Conservation (phyloP, 805 yeast species). For the Saccharomyces kudriavzevii region DNA sequence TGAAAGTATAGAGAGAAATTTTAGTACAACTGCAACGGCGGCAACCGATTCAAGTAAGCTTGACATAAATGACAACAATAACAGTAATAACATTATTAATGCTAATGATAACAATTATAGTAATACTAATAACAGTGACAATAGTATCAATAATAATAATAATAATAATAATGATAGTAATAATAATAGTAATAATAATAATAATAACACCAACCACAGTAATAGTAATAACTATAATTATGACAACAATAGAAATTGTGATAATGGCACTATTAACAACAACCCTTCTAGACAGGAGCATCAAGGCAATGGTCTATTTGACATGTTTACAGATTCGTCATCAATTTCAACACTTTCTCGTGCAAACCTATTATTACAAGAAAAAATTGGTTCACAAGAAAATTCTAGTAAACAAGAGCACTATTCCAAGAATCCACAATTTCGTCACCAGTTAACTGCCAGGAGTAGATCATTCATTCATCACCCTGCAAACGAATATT, state of each 20-base stretch:
- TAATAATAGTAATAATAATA: conserved; percentile 7
- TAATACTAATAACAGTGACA: background rate
- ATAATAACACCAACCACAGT: conserved; percentile 4
- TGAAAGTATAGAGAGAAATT: background rate
- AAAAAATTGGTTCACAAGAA: conserved; percentile 5
- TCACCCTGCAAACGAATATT: background rate
- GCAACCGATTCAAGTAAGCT: background rate
- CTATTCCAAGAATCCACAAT: background rate
- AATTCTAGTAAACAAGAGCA: background rate
- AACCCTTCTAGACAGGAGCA: background rate
- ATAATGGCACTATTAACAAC: conserved; percentile 4
- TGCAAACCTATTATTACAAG: conserved; percentile 13
- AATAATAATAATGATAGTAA: conserved; percentile 4
- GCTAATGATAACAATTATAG: background rate
- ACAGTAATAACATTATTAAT: background rate
- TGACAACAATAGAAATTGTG: conserved; percentile 6
- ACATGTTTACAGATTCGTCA: conserved; percentile 31
- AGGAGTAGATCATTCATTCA: background rate
- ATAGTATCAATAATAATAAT: background rate
- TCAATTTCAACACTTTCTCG: conserved; percentile 18
- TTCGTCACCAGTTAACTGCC: background rate
- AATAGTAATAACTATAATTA: background rate
- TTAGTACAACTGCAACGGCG: background rate
- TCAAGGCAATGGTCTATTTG: conserved; percentile 34
- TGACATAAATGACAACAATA: background rate